These are phyloP conservation scores for Cerioporus squamosus DNA, from an alignment of 1,284 basidiomycete species.

Conservation along the genomic window DNA sequence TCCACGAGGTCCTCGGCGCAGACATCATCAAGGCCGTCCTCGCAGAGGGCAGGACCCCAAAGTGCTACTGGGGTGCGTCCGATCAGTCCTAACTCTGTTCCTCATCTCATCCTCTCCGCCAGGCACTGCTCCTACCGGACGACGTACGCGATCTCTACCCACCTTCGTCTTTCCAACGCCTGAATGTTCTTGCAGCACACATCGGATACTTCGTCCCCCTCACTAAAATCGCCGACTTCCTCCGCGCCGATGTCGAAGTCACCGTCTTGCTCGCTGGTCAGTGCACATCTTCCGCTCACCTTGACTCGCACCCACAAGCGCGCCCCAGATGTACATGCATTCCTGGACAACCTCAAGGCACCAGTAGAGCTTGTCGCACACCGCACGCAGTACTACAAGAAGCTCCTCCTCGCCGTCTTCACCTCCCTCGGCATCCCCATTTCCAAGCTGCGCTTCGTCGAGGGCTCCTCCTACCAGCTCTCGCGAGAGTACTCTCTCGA, in stretches of 20 bases:
- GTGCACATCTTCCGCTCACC: slow-evolving; percentile 21
- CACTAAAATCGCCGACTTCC: slow-evolving; percentile 96
- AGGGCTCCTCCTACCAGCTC: slow-evolving; percentile 93
- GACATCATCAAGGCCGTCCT: slow-evolving; percentile 87
- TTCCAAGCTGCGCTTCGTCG: slow-evolving; percentile 83
- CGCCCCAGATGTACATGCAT: slow-evolving; percentile 88
- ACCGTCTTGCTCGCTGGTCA: slow-evolving; percentile 89
- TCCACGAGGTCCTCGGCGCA: slow-evolving; percentile 89
- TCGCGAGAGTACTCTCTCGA: slow-evolving; percentile 93
- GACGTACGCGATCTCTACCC: slow-evolving; percentile 63
- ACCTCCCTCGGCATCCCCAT: slow-evolving; percentile 90
- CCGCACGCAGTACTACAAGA: slow-evolving; percentile 91
- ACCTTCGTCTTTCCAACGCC: background rate
- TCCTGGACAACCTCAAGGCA: slow-evolving; percentile 98
- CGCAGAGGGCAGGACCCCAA: slow-evolving; percentile 76
- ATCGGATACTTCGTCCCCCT: slow-evolving; percentile 97
- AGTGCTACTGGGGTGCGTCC: slow-evolving; percentile 84
- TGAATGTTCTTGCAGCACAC: slow-evolving; percentile 65
- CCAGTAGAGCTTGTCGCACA: slow-evolving; percentile 92
- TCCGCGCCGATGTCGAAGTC: slow-evolving; percentile 90
- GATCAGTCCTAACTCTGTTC: background rate
- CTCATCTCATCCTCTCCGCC: background rate
- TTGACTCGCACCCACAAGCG: no score
- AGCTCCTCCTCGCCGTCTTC: slow-evolving; percentile 85
- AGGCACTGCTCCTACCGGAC: slow-evolving; percentile 94